phyloP scores from a whole-genome alignment of 176 grass and related monocot species.

The Raddia guianensis region DNA sequence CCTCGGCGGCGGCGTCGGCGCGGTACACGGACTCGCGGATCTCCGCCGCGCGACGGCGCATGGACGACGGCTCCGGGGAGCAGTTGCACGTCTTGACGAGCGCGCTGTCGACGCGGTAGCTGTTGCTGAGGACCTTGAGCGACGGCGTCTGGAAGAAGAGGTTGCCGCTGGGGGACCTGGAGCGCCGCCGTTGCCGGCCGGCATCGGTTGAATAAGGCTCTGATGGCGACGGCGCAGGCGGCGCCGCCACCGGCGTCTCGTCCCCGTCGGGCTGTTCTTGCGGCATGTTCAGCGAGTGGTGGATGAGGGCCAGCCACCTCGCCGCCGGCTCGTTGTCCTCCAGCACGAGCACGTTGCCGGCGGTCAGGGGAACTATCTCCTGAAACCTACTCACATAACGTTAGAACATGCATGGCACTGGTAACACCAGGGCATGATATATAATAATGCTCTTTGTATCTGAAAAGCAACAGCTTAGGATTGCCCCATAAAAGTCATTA shows the following conservation, averaged over 20 bases:
- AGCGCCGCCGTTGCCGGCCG: conserved; percentile 20
- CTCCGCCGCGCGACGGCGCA: conserved; percentile 47
- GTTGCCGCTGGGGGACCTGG: conserved; percentile 33
- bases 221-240: neutral
- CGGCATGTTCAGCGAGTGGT: conserved; percentile 79
- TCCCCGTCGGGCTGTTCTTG: conserved; percentile 40
- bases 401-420: neutral
- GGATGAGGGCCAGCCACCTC: conserved; percentile 81
- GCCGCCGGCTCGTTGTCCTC: conserved; percentile 97
- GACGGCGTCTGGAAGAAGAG: conserved; percentile 81
- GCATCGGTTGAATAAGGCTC: neutral
- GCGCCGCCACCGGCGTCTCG: conserved; percentile 4
- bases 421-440: too few species aligned
- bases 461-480: neutral
- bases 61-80: conserved; percentile 38
- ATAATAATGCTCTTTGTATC: neutral
- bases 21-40: conserved; percentile 63
- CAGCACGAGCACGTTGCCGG: conserved; percentile 85
- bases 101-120: conserved; percentile 73
- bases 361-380: conserved; percentile 95
- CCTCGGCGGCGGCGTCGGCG: conserved; percentile 28
- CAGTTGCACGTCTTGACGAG: conserved; percentile 97
- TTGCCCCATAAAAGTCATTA: neutral
- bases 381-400: conserved; percentile 66
- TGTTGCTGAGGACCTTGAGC: conserved; percentile 80